Evolutionary conservation across 139 green algal genomes (phyloP), one percentile per base, ranked within the genome.

Genomic region (Chlamydomonas applanata): DNA sequence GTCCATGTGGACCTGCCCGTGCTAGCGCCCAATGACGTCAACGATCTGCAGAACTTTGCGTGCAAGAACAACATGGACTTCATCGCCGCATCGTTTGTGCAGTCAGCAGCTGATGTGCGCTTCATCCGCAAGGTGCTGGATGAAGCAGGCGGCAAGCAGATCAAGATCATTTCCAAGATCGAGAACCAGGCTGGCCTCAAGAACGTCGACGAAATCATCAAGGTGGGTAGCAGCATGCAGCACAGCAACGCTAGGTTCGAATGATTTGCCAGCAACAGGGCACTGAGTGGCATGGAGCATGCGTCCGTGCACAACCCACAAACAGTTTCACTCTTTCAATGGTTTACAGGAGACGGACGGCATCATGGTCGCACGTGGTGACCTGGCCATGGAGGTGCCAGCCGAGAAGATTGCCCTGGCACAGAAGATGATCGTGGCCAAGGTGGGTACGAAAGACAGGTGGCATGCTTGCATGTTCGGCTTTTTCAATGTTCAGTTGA

Each of bases 1-100:
- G 90, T 94, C 1, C 84, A 91, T 65, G 90, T 96, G 44, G 89
- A 96, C 65, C 84, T 95, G 30, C 87, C 87, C 20, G 87, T 92
- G 60, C 79, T 92, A 63, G 88, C 80, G 53, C 79, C 82, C 19
- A 88, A 92, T 78, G 87, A 92, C 72, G 85, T 92, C 34, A 73
- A 83, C 52, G 87, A 92, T 75, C 74, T 92, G 57, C 74, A 87
- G 76, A 76, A 88, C 30, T 92, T 90, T 46, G 75, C 72, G 44
- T 70, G 53, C 57, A 61, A 73, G 44, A 75, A 90, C 72, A 62
- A 72, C n/a, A 83, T 91, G 73, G 86, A 91, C 83, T 91, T 85
- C 61, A 75, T 91, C 59, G 86, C 86, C n/a, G 83, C 83, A 34
- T 79, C 60, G 9, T 91, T 91, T 61, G 83, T 30, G 56, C 83